Percentiles rank a stretch among this genome's conserved stretches.
Evolutionary conservation across 2,329 filamentous ascomycete species (phyloP).

Genomic region (Graphilbum sp.): DNA sequence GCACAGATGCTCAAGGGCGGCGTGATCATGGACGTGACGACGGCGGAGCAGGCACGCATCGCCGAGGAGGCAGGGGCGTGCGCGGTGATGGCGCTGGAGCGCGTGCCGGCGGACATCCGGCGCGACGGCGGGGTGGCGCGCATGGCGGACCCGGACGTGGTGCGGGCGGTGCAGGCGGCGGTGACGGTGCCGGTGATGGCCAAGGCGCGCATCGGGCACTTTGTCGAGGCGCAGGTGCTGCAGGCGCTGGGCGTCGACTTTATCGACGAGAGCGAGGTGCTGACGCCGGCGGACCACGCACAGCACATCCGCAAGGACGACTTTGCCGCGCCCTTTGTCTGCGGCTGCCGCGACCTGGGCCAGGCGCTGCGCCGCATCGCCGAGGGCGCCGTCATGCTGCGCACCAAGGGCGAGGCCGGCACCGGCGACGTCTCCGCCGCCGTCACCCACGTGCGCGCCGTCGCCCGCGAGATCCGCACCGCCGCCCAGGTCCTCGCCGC

Average conservation of each 20-base stretch:
- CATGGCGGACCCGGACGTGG: constrained; percentile 92
- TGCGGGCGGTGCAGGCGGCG: constrained; percentile 84
- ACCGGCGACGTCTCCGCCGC: constrained; percentile 96
- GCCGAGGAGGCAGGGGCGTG: constrained; percentile 92
- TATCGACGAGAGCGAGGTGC: constrained; percentile 94
- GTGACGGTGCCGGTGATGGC: constrained; percentile 99
- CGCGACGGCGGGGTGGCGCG: constrained; percentile 82
- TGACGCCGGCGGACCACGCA: constrained; percentile 81
- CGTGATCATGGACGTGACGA: constrained; percentile 98
- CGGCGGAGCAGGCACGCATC: constrained; percentile 85
- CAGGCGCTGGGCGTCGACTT: constrained; percentile 92
- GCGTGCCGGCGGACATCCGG: constrained; percentile 91
- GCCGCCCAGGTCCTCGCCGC: constrained; percentile 57
- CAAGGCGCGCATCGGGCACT: constrained; percentile 93
- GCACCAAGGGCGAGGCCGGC: constrained; percentile 94
- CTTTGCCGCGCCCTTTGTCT: constrained; percentile 83
- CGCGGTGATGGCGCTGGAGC: constrained; percentile 97
- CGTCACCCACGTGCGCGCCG: constrained; percentile 86
- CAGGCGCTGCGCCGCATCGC: constrained; percentile 82
- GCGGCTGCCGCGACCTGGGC: constrained; percentile 84
- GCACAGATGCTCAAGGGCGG: constrained; percentile 98
- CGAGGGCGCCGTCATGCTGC: constrained; percentile 96
- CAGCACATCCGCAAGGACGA: constrained; percentile 82
- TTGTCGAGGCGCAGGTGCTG: constrained; percentile 97
- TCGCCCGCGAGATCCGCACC: constrained; percentile 64